Percentiles rank a stretch among this genome's conserved stretches.
Evolutionary conservation across 306 rosid genomes (phyloP).

Genomic region (Acacia acuminata): DNA sequence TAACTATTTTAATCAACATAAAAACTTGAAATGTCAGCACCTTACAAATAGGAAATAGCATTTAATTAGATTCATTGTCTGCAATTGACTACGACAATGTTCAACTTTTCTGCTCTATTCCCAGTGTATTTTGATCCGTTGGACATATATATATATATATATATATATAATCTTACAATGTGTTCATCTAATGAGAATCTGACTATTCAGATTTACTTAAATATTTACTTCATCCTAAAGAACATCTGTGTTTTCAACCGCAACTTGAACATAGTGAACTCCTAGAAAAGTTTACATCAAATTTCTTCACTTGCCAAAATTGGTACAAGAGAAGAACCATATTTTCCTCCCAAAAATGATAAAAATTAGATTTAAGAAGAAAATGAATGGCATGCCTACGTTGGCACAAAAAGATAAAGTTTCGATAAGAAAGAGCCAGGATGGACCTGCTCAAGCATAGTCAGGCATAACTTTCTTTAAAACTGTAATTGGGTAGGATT

Average conservation of each 20-base stretch:
- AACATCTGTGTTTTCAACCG: constrained; percentile 29
- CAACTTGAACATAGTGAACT: constrained; percentile 31
- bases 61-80: background rate
- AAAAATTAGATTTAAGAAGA: background rate
- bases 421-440: constrained; percentile 31
- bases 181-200: constrained; percentile 15
- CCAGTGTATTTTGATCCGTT: constrained; percentile 25
- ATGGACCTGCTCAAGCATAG: constrained; percentile 61
- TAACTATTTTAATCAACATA: background rate
- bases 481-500: constrained; percentile 70
- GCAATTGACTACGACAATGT: background rate
- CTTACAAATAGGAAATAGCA: constrained; percentile 27
- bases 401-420: constrained; percentile 36
- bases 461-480: constrained; percentile 87
- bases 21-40: constrained; percentile 24
- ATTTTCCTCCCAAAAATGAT: background rate
- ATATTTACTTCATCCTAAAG: constrained; percentile 41
- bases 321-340: constrained; percentile 34
- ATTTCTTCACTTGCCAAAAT: constrained; percentile 30
- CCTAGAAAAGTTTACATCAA: constrained; percentile 41
- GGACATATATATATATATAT: background rate
- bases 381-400: constrained; percentile 44
- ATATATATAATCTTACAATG: constrained; percentile 13
- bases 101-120: constrained; percentile 21
- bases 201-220: constrained; percentile 17